Percentiles rank a stretch among this genome's conserved stretches.
Conservation (phyloP, 352 stramenopile species). For the Aphanomyces stellatus region DNA sequence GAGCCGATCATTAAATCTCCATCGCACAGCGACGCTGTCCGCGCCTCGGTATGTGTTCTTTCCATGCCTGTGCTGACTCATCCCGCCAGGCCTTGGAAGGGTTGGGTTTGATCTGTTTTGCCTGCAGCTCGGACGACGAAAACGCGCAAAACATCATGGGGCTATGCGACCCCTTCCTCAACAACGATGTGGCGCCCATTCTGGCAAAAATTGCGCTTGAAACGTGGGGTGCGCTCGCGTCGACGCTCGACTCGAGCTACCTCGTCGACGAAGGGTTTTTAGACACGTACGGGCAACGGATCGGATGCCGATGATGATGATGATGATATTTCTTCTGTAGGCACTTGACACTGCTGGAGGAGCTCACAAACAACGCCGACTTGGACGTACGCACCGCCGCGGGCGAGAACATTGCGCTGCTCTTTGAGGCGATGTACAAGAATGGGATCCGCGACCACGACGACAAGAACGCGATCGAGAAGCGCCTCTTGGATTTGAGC, state of each 20-base stretch:
- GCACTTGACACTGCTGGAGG: constrained; percentile 56
- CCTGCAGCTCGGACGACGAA: constrained; percentile 70
- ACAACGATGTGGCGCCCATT: constrained; percentile 43
- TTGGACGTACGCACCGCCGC: constrained; percentile 71
- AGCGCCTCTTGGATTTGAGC: constrained; percentile 73
- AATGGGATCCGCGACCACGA: constrained; percentile 40
- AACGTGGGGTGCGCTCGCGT: constrained; percentile 66
- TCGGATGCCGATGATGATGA: too few species aligned
- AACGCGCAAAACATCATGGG: constrained; percentile 56
- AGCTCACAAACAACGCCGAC: constrained; percentile 66
- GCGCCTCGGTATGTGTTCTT: constrained; percentile 38
- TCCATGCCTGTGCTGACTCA: background rate
- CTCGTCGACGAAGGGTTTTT: constrained; percentile 43
- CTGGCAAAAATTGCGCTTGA: constrained; percentile 55
- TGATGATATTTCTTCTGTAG: constrained; percentile 23
- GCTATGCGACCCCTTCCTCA: constrained; percentile 60
- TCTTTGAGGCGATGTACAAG: constrained; percentile 59
- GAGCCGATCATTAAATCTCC: constrained; percentile 56
- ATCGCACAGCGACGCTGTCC: constrained; percentile 45
- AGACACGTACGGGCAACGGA: constrained; percentile 46
- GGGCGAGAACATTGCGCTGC: constrained; percentile 77
- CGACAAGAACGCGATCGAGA: background rate
- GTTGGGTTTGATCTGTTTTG: constrained; percentile 63
- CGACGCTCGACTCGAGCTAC: constrained; percentile 42
- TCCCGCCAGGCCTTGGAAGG: constrained; percentile 45